Percentiles rank a stretch among this genome's conserved stretches.
Evolutionary conservation across 306 rosid genomes (phyloP).

Genomic region (Cucurbita maxima): DNA sequence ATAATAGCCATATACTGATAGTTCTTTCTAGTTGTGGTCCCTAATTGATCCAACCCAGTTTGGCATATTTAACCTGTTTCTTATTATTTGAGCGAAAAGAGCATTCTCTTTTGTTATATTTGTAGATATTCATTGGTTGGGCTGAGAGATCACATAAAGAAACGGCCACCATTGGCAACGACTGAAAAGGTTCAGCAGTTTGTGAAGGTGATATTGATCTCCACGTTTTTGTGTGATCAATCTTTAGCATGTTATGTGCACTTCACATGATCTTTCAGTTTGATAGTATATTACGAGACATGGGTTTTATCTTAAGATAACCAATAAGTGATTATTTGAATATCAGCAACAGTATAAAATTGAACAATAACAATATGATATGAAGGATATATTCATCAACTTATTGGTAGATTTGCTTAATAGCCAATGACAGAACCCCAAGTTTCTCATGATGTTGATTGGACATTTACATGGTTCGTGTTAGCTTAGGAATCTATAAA

Average conservation of each 20-base stretch:
- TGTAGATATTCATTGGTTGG: slow-evolving; percentile 57
- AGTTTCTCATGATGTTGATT: neutral
- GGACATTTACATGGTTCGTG: neutral
- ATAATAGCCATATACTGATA: neutral
- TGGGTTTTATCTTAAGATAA: no score
- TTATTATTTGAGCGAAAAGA: neutral
- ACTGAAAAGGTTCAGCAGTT: slow-evolving; percentile 92
- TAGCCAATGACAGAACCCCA: neutral
- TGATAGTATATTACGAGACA: neutral
- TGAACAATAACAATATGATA: neutral
- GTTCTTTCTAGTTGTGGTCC: neutral
- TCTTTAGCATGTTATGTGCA: neutral
- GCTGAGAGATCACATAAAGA: slow-evolving; percentile 92
- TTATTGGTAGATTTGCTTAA: neutral
- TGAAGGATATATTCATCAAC: neutral
- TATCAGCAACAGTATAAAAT: neutral
- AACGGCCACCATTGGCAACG: slow-evolving; percentile 87
- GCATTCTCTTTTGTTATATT: neutral
- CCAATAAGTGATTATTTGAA: neutral
- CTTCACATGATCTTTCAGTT: neutral
- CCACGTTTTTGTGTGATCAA: neutral
- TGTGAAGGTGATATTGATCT: slow-evolving; percentile 43
- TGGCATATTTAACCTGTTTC: neutral
- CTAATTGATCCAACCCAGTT: neutral
- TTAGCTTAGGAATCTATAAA: neutral